These are phyloP conservation scores for Neonothopanus nambi DNA, from an alignment of 1,284 basidiomycete genomes.

Conservation along the genomic window DNA sequence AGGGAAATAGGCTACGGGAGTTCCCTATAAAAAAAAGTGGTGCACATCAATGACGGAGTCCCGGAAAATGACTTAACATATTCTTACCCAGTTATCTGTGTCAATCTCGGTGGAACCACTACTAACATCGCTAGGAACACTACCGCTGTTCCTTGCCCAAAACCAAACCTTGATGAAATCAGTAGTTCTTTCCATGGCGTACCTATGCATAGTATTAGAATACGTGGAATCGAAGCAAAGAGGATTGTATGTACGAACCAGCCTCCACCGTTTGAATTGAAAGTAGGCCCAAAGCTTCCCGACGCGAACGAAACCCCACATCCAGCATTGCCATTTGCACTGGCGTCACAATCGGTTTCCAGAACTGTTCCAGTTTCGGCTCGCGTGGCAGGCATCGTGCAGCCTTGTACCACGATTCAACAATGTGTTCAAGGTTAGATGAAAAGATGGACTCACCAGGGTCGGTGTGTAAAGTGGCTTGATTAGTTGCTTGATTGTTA, in stretches of 20 bases:
- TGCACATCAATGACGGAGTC: background rate
- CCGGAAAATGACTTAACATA: background rate
- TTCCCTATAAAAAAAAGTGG: constrained; percentile 26
- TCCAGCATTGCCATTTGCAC: constrained; percentile 57
- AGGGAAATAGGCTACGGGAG: constrained; percentile 35
- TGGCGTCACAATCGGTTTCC: constrained; percentile 50
- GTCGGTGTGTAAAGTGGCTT: constrained; percentile 56
- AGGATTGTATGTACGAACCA: constrained; percentile 40
- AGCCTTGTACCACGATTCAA: constrained; percentile 29
- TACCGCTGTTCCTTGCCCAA: constrained; percentile 41
- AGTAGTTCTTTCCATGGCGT: constrained; percentile 47
- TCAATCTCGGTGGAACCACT: constrained; percentile 36
- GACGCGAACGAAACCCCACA: constrained; percentile 57
- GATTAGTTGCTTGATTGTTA: constrained; percentile 49
- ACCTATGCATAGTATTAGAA: constrained; percentile 29
- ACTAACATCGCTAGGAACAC: constrained; percentile 39
- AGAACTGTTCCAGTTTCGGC: constrained; percentile 27
- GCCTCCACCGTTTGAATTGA: constrained; percentile 62
- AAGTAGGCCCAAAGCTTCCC: constrained; percentile 54
- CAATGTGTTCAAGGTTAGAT: constrained; percentile 20
- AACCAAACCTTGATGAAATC: constrained; percentile 51
- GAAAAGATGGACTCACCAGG: constrained; percentile 25
- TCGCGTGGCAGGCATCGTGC: constrained; percentile 37
- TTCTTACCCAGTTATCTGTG: constrained; percentile 45
- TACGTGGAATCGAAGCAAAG: background rate